Evolutionary conservation across 192 early-diverging fungal genomes (phyloP).

Genomic region (Spinellus fusiger): DNA sequence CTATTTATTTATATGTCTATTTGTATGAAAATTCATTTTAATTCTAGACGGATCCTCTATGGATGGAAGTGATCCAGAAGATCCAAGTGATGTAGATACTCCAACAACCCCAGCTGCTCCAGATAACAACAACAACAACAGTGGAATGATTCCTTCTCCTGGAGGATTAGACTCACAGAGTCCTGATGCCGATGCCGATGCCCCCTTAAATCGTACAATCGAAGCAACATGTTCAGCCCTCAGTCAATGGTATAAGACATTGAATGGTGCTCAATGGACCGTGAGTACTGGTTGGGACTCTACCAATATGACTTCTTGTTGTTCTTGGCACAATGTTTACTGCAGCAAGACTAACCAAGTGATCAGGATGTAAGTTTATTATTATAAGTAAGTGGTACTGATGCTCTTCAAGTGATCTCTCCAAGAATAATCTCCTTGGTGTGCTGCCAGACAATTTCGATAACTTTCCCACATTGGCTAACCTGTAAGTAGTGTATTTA

Average conservation of each 20-base stretch:
- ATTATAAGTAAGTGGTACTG: background rate
- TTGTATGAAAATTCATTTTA: too few relatives aligned
- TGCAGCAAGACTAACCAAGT: background rate
- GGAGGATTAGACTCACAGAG: too few relatives aligned
- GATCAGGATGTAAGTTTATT: background rate
- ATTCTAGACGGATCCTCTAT: too few relatives aligned
- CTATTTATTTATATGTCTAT: too few relatives aligned
- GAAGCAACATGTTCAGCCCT: background rate
- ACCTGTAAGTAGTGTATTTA: constrained; percentile 12
- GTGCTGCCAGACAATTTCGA: constrained; percentile 19
- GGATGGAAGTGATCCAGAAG: too few relatives aligned
- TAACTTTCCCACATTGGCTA: constrained; percentile 13
- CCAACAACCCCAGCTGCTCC: too few relatives aligned
- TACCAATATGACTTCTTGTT: background rate
- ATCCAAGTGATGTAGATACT: too few relatives aligned
- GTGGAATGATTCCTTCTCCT: too few relatives aligned
- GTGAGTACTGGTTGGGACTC: background rate
- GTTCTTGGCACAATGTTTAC: background rate
- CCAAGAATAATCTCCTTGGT: constrained; percentile 25
- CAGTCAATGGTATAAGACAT: background rate
- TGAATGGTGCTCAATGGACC: background rate
- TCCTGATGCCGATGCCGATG: too few relatives aligned
- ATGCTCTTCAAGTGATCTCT: constrained; percentile 12
- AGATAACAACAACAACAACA: too few relatives aligned
- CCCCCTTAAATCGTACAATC: too few relatives aligned